Evolutionary conservation across 2,329 filamentous ascomycete genomes (phyloP).

Genomic region (Colletotrichum sublineola): DNA sequence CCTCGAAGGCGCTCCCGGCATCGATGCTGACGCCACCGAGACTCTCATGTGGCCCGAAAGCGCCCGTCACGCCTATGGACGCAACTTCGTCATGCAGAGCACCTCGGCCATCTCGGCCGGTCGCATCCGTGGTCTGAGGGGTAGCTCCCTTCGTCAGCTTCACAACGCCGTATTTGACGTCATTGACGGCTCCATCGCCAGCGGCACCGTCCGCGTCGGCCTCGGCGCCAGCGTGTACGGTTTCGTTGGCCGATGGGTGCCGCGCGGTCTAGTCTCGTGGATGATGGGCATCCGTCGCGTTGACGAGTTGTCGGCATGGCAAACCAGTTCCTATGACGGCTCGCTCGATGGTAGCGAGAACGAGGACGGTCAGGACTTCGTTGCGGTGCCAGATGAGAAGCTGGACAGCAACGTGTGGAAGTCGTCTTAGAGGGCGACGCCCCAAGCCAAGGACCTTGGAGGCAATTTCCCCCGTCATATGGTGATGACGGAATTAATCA

Average conservation of each 20-base stretch:
- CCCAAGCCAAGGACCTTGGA: background rate
- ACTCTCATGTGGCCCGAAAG: conserved; percentile 74
- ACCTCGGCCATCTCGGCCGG: conserved; percentile 68
- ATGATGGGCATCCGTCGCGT: conserved; percentile 87
- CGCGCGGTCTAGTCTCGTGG: conserved; percentile 84
- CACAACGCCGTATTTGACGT: conserved; percentile 94
- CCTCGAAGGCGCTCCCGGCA: conserved; percentile 56
- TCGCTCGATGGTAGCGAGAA: conserved; percentile 54
- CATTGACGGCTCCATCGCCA: conserved; percentile 74
- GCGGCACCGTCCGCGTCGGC: conserved; percentile 80
- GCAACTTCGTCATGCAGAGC: conserved; percentile 70
- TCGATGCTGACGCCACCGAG: conserved; percentile 62
- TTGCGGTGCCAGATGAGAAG: conserved; percentile 61
- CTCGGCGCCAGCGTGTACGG: conserved; percentile 88
- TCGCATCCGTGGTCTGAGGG: conserved; percentile 71
- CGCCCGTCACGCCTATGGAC: conserved; percentile 71
- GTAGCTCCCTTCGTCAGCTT: conserved; percentile 81
- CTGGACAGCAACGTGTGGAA: conserved; percentile 62
- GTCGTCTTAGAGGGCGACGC: conserved; percentile 42
- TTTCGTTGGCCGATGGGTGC: conserved; percentile 85
- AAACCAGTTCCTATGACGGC: conserved; percentile 56
- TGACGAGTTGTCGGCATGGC: conserved; percentile 68
- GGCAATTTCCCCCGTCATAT: background rate
- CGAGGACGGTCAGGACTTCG: conserved; percentile 62
- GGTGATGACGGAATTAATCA: background rate